Evolutionary conservation across 768 basidiomycete species (phyloP), one percentile per base, ranked within the genome.

Genomic region (Inosperma sp.): DNA sequence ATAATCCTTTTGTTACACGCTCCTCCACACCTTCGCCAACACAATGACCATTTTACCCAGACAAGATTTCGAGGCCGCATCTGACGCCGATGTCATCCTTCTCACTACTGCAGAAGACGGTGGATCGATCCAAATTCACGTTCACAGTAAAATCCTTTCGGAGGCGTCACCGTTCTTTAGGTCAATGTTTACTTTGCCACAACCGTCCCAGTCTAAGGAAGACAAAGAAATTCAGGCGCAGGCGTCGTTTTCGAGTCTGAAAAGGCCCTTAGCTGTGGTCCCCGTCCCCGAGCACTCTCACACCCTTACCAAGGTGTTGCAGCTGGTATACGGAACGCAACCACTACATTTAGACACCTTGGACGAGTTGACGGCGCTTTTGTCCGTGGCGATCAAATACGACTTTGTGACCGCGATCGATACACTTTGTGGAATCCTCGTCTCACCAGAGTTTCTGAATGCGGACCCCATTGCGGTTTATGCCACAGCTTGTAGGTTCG

Each of bases 141-240:
- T 81, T 26, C 86, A 86, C 65, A 72, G 73, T 53, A 78, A 75
- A 62, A 75, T 88, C 53, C 76, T 89, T 41, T 68, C 78, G 9
- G 70, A 73, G 4, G 81, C 83, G 1, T 88, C 86, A 5, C 74
- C 81, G 2, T 83, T 88, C 67, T 89, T 88, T 65, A 62, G 65
- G 45, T 77, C 83, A 49, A 80, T 87, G 82, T 83, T 88, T 59
- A 64, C 78, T 17, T 68, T 87, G 14, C 83, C 86, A 4, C 84
- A 86, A 55, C 65, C 50, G n/a, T 35, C 54, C 26, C 57, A 62
- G 19, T 43, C 36, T 29, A 56, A 65, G 33, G 35, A 49, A 4
- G 17, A 43, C 25, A 8, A 54, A n/a, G n/a, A n/a, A n/a, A n/a
- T n/a, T n/a, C n/a, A n/a, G n/a, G n/a, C n/a, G n/a, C n/a, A n/a